Evolutionary conservation across 164 flowering plant genomes (phyloP).

Genomic region (Akebia trifoliata): DNA sequence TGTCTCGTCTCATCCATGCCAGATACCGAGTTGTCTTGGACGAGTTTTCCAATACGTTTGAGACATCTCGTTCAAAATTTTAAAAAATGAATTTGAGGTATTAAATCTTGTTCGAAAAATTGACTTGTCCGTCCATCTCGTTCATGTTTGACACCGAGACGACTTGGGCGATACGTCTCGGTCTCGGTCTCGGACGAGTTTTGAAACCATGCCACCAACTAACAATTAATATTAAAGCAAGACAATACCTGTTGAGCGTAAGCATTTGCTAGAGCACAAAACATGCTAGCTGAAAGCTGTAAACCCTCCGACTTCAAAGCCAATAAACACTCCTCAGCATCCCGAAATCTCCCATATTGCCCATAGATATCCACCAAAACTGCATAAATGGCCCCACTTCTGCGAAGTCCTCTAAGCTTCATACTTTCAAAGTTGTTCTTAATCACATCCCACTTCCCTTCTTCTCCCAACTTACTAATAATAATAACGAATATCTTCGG

Average conservation of each 20-base stretch:
- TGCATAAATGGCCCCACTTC: constrained; percentile 55
- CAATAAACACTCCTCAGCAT: constrained; percentile 53
- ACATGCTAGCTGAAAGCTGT: constrained; percentile 42
- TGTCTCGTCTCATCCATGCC: too few relatives aligned
- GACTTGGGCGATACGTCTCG: too few relatives aligned
- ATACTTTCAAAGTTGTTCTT: constrained; percentile 54
- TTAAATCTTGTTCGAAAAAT: too few relatives aligned
- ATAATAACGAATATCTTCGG: constrained; percentile 68
- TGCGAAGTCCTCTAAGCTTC: constrained; percentile 43
- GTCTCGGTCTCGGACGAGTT: too few relatives aligned
- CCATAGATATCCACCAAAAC: constrained; percentile 81
- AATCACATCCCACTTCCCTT: constrained; percentile 73
- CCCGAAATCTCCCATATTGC: constrained; percentile 65
- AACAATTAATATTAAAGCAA: background rate
- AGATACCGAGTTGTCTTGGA: too few relatives aligned
- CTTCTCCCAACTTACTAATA: constrained; percentile 66
- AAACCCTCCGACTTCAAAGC: constrained; percentile 62
- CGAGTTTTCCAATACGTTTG: too few relatives aligned
- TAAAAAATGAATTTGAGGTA: too few relatives aligned
- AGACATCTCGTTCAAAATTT: too few relatives aligned
- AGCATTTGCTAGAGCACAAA: constrained; percentile 73
- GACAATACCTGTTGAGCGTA: constrained; percentile 71
- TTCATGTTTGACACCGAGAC: too few relatives aligned
- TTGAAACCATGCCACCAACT: background rate
- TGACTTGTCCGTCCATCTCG: too few relatives aligned